A percentile compares a stretch with the other conserved stretches of the same genome.
These are phyloP conservation scores for Perkinsus olseni DNA, from an alignment of 169 alveolate genomes.

Conservation along the genomic window DNA sequence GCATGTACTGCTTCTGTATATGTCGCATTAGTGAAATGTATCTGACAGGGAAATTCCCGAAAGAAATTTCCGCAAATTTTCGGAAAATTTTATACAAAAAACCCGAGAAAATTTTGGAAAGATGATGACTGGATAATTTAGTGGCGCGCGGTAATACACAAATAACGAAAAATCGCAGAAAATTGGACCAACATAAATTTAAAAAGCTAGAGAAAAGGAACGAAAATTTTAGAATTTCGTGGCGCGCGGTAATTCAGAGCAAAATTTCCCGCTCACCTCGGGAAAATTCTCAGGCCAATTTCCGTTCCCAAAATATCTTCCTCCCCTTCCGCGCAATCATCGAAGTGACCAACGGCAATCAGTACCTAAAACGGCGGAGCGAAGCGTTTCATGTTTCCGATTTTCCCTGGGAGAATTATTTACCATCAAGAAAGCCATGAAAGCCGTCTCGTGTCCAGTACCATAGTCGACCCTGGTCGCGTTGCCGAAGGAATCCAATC, in stretches of 20 bases:
- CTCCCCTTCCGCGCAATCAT: not conserved
- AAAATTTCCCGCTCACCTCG: not conserved
- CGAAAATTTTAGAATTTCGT: too few relatives aligned
- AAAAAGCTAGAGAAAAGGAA: too few relatives aligned
- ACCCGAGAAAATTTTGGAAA: too few relatives aligned
- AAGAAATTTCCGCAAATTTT: slow-evolving; percentile 19
- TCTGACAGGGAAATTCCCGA: too few relatives aligned
- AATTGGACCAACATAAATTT: too few relatives aligned
- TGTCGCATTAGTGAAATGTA: slow-evolving; percentile 86
- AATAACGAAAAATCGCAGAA: too few relatives aligned
- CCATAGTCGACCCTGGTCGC: slow-evolving; percentile 92
- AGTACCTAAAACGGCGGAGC: not conserved
- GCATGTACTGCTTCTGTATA: slow-evolving; percentile 78
- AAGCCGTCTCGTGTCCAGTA: slow-evolving; percentile 89
- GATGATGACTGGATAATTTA: too few relatives aligned
- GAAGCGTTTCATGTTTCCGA: not conserved
- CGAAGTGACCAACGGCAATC: not conserved
- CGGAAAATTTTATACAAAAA: too few relatives aligned
- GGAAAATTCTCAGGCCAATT: not conserved
- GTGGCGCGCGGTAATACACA: too few relatives aligned
- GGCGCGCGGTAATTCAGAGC: too few relatives aligned
- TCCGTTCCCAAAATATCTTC: not conserved
- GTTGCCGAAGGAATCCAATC: slow-evolving; percentile 84
- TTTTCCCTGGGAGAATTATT: too few relatives aligned
- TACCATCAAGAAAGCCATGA: slow-evolving; percentile 54